Conservation (phyloP, 2,329 filamentous ascomycete genomes). For the Atkinsonella hypoxylon region DNA sequence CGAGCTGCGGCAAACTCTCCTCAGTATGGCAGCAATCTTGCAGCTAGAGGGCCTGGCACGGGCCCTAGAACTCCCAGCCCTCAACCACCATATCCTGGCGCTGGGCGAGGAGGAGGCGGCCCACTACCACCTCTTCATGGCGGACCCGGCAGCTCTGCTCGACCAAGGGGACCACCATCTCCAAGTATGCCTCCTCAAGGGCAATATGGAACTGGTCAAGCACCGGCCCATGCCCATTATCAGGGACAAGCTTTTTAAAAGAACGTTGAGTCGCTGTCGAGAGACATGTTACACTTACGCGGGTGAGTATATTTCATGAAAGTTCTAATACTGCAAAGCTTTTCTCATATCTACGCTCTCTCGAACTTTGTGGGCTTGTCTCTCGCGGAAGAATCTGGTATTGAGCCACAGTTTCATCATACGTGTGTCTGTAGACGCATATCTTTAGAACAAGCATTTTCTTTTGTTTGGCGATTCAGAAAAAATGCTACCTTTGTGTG, state of each 20-base stretch:
- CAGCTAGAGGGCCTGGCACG: conserved; percentile 31
- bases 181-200: conserved; percentile 19
- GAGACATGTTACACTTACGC: background rate
- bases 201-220: conserved; percentile 16
- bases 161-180: conserved; percentile 18
- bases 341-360: background rate
- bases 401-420: background rate
- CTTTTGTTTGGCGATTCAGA: conserved; percentile 1
- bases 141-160: conserved; percentile 18
- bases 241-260: conserved; percentile 26
- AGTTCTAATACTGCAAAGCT: background rate
- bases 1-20: conserved; percentile 48
- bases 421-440: conserved; percentile 4
- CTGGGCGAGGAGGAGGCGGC: conserved; percentile 12
- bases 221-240: conserved; percentile 17
- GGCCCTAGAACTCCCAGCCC: conserved; percentile 18
- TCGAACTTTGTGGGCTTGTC: background rate
- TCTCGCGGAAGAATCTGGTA: background rate
- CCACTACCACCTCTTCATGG: conserved; percentile 12
- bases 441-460: conserved; percentile 5
- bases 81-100: conserved; percentile 14
- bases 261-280: background rate
- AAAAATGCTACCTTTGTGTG: background rate
- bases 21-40: conserved; percentile 44
- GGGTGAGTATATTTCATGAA: too few species aligned